Evolutionary conservation across 257 asterid genomes (phyloP), one percentile per base, ranked within the genome.

Genomic region (Rauvolfia tetraphylla): DNA sequence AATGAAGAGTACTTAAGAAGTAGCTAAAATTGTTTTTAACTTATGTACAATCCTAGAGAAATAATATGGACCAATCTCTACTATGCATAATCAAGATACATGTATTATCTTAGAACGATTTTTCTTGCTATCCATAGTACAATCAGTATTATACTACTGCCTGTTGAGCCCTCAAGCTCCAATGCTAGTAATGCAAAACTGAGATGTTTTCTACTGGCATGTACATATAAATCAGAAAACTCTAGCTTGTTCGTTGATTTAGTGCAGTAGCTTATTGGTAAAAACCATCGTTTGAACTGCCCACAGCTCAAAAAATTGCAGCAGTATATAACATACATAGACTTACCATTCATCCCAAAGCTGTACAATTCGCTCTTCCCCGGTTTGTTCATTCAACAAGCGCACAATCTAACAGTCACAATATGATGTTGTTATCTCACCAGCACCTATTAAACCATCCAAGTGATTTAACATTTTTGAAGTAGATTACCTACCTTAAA

Each of bases 281-380:
- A 56, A n/a, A 12, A 23, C 27, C 34, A 39, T 68, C 38, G 22
- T 18, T 70, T 29, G 27, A 42, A 41, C 27, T 18, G 71, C 31
- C 49, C 38, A 67, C 12, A 69, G 71, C 31, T 27, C 15, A 68
- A 69, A 42, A 29, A 69, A 41, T 68, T 63, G 53, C 61, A 62
- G 25, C 34, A 44, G 41, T 63, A 75, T 69, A 20, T 27, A 66
- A 27, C 34, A 41, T 75, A 62, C 39, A 78, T 62, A 78, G 75
- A 84, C 86, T 75, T 79, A 95, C 99, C 99, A 95, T 80, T 90
- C 95, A 80, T 92, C 98, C 94, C 91, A 84, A 86, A 95, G 80
- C 17, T 87, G 93, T 84, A 87, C 90, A 67, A 81, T 82, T 78
- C 88, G 85, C 85, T 95, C 98, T 73, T 86, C 91, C 84, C 98